These are phyloP conservation scores for Citrus hindsii DNA, from an alignment of 345 rosid species.

Conservation along the genomic window DNA sequence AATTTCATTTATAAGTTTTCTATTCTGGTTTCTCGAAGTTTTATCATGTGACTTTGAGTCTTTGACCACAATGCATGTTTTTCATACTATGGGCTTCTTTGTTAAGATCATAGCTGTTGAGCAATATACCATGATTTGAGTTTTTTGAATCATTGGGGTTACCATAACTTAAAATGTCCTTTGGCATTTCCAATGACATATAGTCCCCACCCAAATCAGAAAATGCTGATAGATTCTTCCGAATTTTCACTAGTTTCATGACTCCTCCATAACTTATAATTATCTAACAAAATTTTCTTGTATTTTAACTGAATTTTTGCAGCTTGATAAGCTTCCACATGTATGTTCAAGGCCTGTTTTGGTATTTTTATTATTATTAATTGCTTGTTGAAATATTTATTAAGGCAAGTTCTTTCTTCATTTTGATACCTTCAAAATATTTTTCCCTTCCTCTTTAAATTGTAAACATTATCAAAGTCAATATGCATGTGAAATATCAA, in stretches of 20 bases:
- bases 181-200: neutral
- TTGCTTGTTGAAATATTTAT: too few relatives aligned
- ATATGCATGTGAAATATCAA: too few relatives aligned
- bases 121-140: neutral
- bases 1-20: neutral
- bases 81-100: neutral
- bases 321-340: too few relatives aligned
- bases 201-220: neutral
- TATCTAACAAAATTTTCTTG: too few relatives aligned
- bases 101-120: neutral
- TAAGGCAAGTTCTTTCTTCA: too few relatives aligned
- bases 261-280: neutral
- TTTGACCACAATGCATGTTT: neutral
- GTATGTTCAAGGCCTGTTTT: too few relatives aligned
- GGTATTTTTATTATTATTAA: too few relatives aligned
- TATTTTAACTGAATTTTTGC: too few relatives aligned
- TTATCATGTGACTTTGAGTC: neutral
- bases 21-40: neutral
- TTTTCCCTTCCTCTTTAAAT: too few relatives aligned
- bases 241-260: neutral
- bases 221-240: neutral
- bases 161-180: neutral
- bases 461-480: too few relatives aligned
- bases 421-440: too few relatives aligned
- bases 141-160: neutral